Base-by-base conservation (phyloP, 2,329 filamentous ascomycete genomes). In the Aschersonia sp. region DNA sequence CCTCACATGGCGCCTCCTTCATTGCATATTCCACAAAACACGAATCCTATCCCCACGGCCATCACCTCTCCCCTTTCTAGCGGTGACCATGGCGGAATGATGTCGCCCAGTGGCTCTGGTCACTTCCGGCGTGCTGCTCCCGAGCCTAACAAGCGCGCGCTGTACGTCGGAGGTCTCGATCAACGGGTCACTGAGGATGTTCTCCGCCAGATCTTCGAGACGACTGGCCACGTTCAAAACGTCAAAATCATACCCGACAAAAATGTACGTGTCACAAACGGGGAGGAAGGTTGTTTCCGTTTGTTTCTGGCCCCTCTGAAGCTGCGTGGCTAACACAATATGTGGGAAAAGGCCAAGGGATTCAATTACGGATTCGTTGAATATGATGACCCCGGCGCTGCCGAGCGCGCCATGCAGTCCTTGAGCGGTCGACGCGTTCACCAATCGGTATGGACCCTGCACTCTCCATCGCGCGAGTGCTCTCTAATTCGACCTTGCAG, bases 201-300 rank as follows among this genome's bases (percentile, higher is more conserved):
- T 49, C 70, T 97, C 65, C 88, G 89, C 61, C 91, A 97, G 67
- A 97, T 97, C 59, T 98, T 98, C 61, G 92, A 98, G 74, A 98
- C 92, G 5, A 96, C 89, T 51, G 92, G 92, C 49, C 92, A 98
- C 69, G 92, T 98, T 54, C 85, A 95, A 70, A 96, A 88, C 62
- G 92, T 98, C 64, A 98, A 98, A 76, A 96, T 98, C 62, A 98
- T 98, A 65, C 92, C 92, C 47, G 92, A 98, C 75, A 98, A 98
- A 77, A 98, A 96, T 69, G 89, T 95, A 72, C 78, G 88, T 80
- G 46, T 44, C 5, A 31, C 20, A 5, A 30, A 9, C 5, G 6
- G 7, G 28, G 7, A 43, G 20, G 28, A 20, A 48, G 47, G 44
- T 52, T 54, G 44, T 52, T 50, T 48, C 35, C 45, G 20, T 20